phyloP scores from a whole-genome alignment of 108 stramenopile genomes.

The Nitzschia palea region DNA sequence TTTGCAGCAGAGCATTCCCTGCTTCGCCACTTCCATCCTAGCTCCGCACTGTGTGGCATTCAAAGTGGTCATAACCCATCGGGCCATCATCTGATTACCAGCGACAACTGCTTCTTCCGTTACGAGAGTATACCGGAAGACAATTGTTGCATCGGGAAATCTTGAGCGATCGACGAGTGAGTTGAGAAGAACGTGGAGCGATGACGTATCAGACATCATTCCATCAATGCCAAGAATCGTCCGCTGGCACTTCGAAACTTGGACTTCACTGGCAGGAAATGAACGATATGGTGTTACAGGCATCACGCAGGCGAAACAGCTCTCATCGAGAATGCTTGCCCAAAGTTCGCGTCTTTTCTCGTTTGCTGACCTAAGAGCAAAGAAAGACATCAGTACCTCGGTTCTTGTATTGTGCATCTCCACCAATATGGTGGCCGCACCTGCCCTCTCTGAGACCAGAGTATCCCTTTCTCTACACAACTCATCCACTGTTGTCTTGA shows the following conservation, averaged over 20 bases:
- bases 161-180: constrained; percentile 74
- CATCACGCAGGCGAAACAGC: constrained; percentile 76
- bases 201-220: constrained; percentile 93
- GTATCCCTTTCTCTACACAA: constrained; percentile 83
- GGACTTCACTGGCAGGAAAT: constrained; percentile 90
- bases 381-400: constrained; percentile 83
- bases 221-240: constrained; percentile 92
- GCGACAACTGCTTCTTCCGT: constrained; percentile 89
- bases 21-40: constrained; percentile 76
- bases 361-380: constrained; percentile 71
- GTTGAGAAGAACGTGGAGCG: constrained; percentile 80
- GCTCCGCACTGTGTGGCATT: constrained; percentile 89
- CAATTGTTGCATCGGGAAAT: constrained; percentile 71
- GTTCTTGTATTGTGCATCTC: constrained; percentile 84
- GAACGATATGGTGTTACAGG: constrained; percentile 95
- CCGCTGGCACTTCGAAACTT: constrained; percentile 87
- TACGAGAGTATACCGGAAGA: constrained; percentile 85
- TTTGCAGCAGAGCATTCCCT: constrained; percentile 93
- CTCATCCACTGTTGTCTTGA: constrained; percentile 91
- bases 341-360: constrained; percentile 79
- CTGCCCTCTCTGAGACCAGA: constrained; percentile 67
- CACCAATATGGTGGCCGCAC: constrained; percentile 69
- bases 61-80: constrained; percentile 88
- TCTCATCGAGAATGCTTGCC: constrained; percentile 87
- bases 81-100: constrained; percentile 92